Conservation (phyloP, 345 rosid genomes). For the Odontarrhena argentea region DNA sequence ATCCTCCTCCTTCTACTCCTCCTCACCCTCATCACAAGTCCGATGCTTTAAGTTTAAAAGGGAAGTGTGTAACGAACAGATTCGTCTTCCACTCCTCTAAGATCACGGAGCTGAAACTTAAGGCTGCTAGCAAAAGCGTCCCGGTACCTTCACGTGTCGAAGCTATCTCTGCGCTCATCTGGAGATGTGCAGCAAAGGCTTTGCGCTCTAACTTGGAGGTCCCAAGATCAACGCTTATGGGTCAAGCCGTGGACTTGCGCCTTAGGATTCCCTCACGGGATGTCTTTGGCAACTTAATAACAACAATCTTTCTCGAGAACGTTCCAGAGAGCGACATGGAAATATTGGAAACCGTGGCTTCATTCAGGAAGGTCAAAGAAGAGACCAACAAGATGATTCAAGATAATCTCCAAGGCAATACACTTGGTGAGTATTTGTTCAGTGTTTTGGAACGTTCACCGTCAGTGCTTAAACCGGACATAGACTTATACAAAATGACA, state of each 20-base stretch:
- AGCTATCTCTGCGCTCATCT: conserved; percentile 28
- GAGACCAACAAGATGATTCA: background rate
- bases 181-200: conserved; percentile 10
- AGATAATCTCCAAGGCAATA: background rate
- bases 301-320: background rate
- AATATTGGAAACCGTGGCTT: conserved; percentile 12
- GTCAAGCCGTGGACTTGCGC: conserved; percentile 43
- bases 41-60: too few relatives aligned
- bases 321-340: conserved; percentile 14
- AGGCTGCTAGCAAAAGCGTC: background rate
- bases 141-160: conserved; percentile 32
- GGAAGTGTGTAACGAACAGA: too few relatives aligned
- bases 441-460: background rate
- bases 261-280: conserved; percentile 7
- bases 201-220: background rate
- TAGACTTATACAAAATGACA: conserved; percentile 32
- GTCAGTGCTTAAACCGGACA: background rate
- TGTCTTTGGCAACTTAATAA: conserved; percentile 31
- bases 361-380: conserved; percentile 30
- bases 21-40: too few relatives aligned
- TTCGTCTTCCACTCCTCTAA: too few relatives aligned
- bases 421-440: conserved; percentile 5
- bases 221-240: conserved; percentile 4
- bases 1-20: background rate
- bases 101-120: too few relatives aligned